phyloP scores from a whole-genome alignment of 1,284 basidiomycete species.

The Cutaneotrichosporon mucoides region DNA sequence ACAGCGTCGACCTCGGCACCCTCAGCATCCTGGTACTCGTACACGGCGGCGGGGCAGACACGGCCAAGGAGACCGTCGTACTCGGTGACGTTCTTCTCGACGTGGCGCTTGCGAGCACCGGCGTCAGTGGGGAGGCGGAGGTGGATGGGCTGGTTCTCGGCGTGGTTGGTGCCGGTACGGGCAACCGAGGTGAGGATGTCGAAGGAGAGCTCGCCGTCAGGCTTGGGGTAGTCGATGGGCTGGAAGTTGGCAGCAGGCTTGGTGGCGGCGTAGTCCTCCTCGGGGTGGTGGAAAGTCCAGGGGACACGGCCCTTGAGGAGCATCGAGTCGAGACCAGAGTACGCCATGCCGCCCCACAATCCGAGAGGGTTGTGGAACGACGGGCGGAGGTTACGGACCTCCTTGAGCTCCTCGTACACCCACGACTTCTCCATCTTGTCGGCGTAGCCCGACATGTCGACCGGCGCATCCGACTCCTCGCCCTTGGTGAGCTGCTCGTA shows the following conservation, averaged over 20 bases:
- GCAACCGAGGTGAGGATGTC: slow-evolving; percentile 88
- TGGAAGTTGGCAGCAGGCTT: slow-evolving; percentile 63
- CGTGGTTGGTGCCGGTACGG: slow-evolving; percentile 92
- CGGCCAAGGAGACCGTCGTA: slow-evolving; percentile 83
- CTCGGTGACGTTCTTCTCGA: slow-evolving; percentile 68
- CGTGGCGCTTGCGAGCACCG: slow-evolving; percentile 62
- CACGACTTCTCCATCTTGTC: slow-evolving; percentile 70
- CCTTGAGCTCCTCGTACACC: slow-evolving; percentile 82
- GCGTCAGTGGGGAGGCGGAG: slow-evolving; percentile 60
- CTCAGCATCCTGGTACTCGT: slow-evolving; percentile 80
- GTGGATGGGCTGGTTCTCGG: slow-evolving; percentile 92
- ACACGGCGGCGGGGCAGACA: slow-evolving; percentile 93
- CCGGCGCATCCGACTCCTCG: slow-evolving; percentile 30
- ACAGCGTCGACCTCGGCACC: slow-evolving; percentile 56
- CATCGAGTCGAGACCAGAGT: slow-evolving; percentile 85
- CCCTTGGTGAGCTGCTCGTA: slow-evolving; percentile 58
- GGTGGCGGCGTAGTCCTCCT: slow-evolving; percentile 70
- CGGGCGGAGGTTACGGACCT: slow-evolving; percentile 89
- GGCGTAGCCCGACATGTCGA: slow-evolving; percentile 78
- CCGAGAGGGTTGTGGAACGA: slow-evolving; percentile 84
- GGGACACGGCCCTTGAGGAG: slow-evolving; percentile 81
- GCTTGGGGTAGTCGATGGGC: slow-evolving; percentile 85
- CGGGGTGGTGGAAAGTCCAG: slow-evolving; percentile 80
- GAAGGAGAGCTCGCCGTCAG: slow-evolving; percentile 86
- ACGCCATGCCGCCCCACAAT: slow-evolving; percentile 80